Base-by-base conservation (phyloP, 1,139 yeast species). In the Suhomyces maxii region DNA sequence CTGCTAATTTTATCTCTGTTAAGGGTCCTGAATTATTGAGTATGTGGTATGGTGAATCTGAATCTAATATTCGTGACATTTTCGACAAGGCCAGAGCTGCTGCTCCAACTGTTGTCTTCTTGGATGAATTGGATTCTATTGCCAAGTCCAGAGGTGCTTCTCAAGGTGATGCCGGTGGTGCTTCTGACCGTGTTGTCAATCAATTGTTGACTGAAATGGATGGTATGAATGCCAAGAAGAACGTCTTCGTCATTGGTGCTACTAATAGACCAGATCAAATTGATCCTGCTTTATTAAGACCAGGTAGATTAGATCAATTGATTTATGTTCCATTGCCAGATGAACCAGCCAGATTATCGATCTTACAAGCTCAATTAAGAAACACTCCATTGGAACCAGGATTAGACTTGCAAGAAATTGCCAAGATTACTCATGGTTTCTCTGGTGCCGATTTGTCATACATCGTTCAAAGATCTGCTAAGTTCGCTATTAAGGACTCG, bases 11-110 rank as follows among this genome's bases (percentile, higher is more conserved):
- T 71, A 91, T 93, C 56, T 87, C 96, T 41, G 97, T 93, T 50
- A 91, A 91, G 73, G 98, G 98, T 59, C 98, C 99, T 34, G 98
- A 93, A 72, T 81, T 91, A 64, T 81, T 93, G 64, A 88, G 96
- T 73, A 93, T 91, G 98, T 93, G 97, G 96, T 90, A 89, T 67
- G 99, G 99, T 79, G 98, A 93, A 74, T 89, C 97, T 18, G 99
- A 93, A 73, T 89, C 97, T 40, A 90, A 90, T 66, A 90, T 93
- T 61, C 87, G 98, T 73, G 98, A 91, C 69, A 91, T 93, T 60
- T 93, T 93, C 63, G 98, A 91, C 72, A 91, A 91, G 73, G 99
- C 99, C 14, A 84, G 98, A 73, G 98, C 98, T 46, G 97, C 98
- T 48, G 98, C 98, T 8, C 99, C 99, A 60, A 90, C 97, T 41